Percentiles rank a stretch among this genome's conserved stretches.
phyloP scores from a whole-genome alignment of 306 rosid genomes.

The Cucurbita ficifolia region DNA sequence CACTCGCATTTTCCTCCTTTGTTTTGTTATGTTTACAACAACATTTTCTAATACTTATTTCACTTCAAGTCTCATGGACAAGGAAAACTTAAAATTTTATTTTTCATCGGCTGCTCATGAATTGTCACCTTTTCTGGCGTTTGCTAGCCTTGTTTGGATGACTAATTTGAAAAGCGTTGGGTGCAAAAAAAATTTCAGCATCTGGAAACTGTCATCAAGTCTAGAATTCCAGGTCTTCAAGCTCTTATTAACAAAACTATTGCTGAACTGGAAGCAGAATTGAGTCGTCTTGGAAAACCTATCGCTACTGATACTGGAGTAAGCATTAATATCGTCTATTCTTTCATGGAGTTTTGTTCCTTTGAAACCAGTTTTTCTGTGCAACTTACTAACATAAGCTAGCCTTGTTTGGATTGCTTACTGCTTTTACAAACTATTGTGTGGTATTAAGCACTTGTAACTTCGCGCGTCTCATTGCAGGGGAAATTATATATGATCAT shows the following conservation, averaged over 20 bases:
- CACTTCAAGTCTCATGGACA: background rate
- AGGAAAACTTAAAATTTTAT: background rate
- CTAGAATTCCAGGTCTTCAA: constrained; percentile 31
- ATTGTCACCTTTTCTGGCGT: background rate
- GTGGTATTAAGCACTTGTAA: background rate
- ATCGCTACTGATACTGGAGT: constrained; percentile 36
- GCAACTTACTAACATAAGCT: background rate
- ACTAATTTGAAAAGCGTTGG: background rate
- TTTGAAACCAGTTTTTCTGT: background rate
- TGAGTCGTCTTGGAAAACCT: constrained; percentile 28
- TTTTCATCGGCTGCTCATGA: background rate
- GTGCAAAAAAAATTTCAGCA: constrained; percentile 24
- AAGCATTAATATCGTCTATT: background rate
- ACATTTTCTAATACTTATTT: background rate
- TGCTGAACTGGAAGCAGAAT: constrained; percentile 25
- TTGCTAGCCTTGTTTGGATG: background rate
- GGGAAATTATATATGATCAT: constrained; percentile 29
- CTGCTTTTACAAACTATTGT: background rate
- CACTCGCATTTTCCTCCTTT: background rate
- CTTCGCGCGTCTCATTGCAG: constrained; percentile 6
- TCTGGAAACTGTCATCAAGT: constrained; percentile 30
- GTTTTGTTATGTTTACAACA: background rate
- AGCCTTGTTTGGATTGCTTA: background rate
- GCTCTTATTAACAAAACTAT: constrained; percentile 35
- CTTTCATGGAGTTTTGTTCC: background rate